These are phyloP conservation scores for Geotrichum bryndzae DNA, from an alignment of 1,139 yeast genomes.

Conservation along the genomic window DNA sequence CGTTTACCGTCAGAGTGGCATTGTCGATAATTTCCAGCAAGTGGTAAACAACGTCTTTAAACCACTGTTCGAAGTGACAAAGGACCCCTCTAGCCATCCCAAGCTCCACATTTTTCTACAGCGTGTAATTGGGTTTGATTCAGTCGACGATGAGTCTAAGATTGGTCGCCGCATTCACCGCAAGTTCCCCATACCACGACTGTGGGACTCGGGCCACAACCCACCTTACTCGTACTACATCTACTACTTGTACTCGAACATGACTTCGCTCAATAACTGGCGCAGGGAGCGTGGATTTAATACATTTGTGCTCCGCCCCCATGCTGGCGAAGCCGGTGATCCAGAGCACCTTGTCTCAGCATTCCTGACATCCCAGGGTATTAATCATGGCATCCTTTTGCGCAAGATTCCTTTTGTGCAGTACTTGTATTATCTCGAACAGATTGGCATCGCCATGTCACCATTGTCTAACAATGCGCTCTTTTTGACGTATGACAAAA, in stretches of 20 bases:
- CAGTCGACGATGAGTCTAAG: conserved; percentile 97
- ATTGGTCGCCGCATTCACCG: conserved; percentile 73
- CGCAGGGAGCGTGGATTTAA: conserved; percentile 68
- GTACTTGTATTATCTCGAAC: conserved; percentile 86
- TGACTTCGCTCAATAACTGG: conserved; percentile 79
- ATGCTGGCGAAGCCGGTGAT: conserved; percentile 99
- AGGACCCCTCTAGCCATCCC: conserved; percentile 80
- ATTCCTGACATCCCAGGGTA: conserved; percentile 82
- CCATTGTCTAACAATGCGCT: conserved; percentile 95
- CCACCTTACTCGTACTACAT: conserved; percentile 98
- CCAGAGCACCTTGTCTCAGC: conserved; percentile 94
- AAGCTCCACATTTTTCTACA: conserved; percentile 81
- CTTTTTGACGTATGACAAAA: conserved; percentile 89
- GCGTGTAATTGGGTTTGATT: conserved; percentile 94
- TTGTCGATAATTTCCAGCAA: conserved; percentile 67
- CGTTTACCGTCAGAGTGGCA: conserved; percentile 70
- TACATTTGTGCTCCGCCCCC: conserved; percentile 91
- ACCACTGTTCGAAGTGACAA: conserved; percentile 86
- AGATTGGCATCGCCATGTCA: conserved; percentile 97
- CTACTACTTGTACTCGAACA: conserved; percentile 79
- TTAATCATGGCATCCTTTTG: conserved; percentile 88
- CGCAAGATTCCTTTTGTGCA: conserved; percentile 93
- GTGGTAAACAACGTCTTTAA: conserved; percentile 70
- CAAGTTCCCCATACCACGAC: conserved; percentile 73
- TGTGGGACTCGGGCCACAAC: conserved; percentile 72